Base-by-base conservation (phyloP, 176 grass and related monocot species). In the Cenchrus fungigraminus region DNA sequence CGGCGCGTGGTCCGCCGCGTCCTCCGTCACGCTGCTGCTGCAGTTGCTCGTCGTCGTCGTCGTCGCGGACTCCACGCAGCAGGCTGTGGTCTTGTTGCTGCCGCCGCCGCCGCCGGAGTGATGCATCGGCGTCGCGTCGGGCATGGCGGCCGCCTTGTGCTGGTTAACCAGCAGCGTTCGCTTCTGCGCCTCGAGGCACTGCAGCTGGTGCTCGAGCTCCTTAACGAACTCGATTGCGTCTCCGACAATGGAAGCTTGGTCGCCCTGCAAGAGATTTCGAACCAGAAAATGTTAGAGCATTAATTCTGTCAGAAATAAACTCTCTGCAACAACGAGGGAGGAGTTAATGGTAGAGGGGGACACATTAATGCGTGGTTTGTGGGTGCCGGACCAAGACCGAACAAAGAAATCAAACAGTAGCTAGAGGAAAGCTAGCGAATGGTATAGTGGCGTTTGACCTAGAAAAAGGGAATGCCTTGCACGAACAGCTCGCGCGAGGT, bases 221-320 rank as follows among this genome's bases (percentile, higher is more conserved):
- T 97, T 99, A 12, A 99, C 92, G 85, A 94, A 99, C 62, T 99
- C 97, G 56, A 99, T 97, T 5, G 97, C 97, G 0, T 94, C 97
- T 44, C 97, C 97, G 0, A 99, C 97, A 46, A 97, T 91, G 52
- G 97, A 99, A 22, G 97, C 94, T 74, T 99, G 97, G 88, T 99
- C 97, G n/a, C 97, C 97, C 97, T 99, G 73, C 66, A 76, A 45
- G 84, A 13, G 32, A 81, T 71, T 29, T 17, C n/a, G 9, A 59
- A 52, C 25, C 25, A 61, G 11, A 3, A 47, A n/a, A 22, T 50
- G 6, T 20, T 19, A 45, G 63, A 82, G 68, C 85, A 78, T 89
- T 65, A 65, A 56, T 44, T 75, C 14, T 87, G 80, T 75, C 75
- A 63, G 75, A 62, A 43, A 29, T 53, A 32, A 19, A 56, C 19